These are phyloP conservation scores for Lactarius trivialis DNA, from an alignment of 768 basidiomycete species.

Conservation along the genomic window DNA sequence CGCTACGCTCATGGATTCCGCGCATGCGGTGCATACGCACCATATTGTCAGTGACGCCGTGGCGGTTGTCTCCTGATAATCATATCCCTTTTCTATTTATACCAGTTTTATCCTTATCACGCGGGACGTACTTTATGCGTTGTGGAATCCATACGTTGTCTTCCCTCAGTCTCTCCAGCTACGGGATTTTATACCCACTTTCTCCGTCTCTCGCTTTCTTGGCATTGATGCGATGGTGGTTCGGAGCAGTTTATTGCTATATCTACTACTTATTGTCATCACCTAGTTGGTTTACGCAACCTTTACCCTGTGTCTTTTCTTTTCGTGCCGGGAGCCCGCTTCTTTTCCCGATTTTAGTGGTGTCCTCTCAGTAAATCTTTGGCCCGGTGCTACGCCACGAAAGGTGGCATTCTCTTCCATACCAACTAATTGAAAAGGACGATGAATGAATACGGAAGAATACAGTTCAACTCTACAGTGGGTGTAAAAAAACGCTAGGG, in stretches of 20 bases:
- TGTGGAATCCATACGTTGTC: too few species aligned
- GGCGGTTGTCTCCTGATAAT: constrained; percentile 11
- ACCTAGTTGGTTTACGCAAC: neutral
- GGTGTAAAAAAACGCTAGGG: neutral
- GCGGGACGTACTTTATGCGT: too few species aligned
- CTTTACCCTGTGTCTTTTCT: neutral
- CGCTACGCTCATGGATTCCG: neutral
- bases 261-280: constrained; percentile 11
- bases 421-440: neutral
- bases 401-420: neutral
- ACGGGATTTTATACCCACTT: neutral
- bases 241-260: constrained; percentile 9
- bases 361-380: neutral
- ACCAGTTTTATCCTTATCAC: too few species aligned
- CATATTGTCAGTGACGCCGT: constrained; percentile 1
- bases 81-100: constrained; percentile 4
- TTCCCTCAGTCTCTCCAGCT: too few species aligned
- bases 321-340: neutral
- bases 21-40: constrained; percentile 6
- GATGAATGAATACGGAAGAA: neutral
- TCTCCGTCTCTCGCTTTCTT: neutral
- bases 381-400: neutral
- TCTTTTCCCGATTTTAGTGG: neutral
- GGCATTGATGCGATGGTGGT: neutral
- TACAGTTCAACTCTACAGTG: too few species aligned